These are phyloP conservation scores for Aspergillus proliferans DNA, from an alignment of 2,329 filamentous ascomycete genomes.

Conservation along the genomic window DNA sequence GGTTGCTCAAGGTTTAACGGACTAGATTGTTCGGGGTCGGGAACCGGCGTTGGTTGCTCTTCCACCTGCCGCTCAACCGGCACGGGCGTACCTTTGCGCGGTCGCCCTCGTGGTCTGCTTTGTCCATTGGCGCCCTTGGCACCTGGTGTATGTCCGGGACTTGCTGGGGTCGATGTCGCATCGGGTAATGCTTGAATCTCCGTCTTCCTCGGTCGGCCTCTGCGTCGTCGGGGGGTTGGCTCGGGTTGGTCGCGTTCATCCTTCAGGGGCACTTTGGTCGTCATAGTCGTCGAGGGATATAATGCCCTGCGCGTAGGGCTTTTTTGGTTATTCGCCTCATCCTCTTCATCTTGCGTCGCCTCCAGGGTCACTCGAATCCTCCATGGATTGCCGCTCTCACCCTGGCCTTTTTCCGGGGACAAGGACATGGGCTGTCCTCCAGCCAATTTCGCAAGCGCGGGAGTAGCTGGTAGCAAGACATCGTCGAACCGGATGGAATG, in stretches of 20 bases:
- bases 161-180: constrained; percentile 29
- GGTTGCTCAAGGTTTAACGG: not conserved
- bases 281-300: constrained; percentile 25
- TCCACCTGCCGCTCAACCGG: constrained; percentile 10
- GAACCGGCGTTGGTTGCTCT: not conserved
- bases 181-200: constrained; percentile 21
- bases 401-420: constrained; percentile 35
- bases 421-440: constrained; percentile 20
- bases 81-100: constrained; percentile 28
- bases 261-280: constrained; percentile 39
- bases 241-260: constrained; percentile 25
- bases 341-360: constrained; percentile 39
- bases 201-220: constrained; percentile 41
- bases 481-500: constrained; percentile 38
- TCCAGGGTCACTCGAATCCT: constrained; percentile 44
- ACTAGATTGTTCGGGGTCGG: not conserved
- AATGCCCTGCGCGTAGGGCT: constrained; percentile 27
- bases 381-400: constrained; percentile 42
- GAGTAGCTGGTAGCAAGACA: constrained; percentile 36
- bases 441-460: constrained; percentile 23
- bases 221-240: constrained; percentile 35
- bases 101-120: constrained; percentile 33
- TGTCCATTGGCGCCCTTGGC: constrained; percentile 21
- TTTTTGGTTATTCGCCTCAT: constrained; percentile 15
- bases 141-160: constrained; percentile 27